Evolutionary conservation across 2,329 filamentous ascomycete species (phyloP).

Genomic region (Stagonosporopsis vannaccii): DNA sequence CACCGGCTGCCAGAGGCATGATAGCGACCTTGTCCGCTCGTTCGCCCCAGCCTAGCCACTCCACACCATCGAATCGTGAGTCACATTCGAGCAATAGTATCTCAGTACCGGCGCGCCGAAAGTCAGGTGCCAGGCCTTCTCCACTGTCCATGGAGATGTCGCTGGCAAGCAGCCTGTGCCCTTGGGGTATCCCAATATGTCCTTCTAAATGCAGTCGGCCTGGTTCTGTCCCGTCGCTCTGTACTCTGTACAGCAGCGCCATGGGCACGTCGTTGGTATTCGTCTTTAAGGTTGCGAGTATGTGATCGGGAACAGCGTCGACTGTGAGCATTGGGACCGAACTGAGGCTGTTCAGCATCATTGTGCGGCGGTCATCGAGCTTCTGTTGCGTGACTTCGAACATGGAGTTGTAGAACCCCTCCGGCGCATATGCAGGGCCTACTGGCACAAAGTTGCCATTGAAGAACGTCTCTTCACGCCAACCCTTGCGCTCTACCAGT

Average conservation of each 20-base stretch:
- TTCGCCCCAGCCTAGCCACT: constrained; percentile 39
- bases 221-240: constrained; percentile 14
- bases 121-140: constrained; percentile 40
- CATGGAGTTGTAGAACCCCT: constrained; percentile 44
- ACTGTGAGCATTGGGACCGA: constrained; percentile 32
- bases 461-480: constrained; percentile 44
- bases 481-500: constrained; percentile 41
- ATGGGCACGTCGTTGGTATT: constrained; percentile 41
- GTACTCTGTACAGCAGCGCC: constrained; percentile 40
- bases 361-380: constrained; percentile 42
- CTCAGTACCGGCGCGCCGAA: constrained; percentile 34
- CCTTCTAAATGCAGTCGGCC: constrained; percentile 33
- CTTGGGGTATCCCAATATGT: constrained; percentile 37
- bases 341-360: constrained; percentile 42
- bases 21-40: constrained; percentile 38
- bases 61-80: constrained; percentile 36
- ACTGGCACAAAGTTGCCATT: constrained; percentile 43
- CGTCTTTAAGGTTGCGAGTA: constrained; percentile 39
- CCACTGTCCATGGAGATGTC: constrained; percentile 30
- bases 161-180: constrained; percentile 37
- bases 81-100: constrained; percentile 36
- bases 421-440: constrained; percentile 33
- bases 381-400: constrained; percentile 44
- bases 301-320: constrained; percentile 33
- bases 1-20: constrained; percentile 33